Base-by-base conservation (phyloP, 1,284 basidiomycete genomes). In the Blastosporella zonata region DNA sequence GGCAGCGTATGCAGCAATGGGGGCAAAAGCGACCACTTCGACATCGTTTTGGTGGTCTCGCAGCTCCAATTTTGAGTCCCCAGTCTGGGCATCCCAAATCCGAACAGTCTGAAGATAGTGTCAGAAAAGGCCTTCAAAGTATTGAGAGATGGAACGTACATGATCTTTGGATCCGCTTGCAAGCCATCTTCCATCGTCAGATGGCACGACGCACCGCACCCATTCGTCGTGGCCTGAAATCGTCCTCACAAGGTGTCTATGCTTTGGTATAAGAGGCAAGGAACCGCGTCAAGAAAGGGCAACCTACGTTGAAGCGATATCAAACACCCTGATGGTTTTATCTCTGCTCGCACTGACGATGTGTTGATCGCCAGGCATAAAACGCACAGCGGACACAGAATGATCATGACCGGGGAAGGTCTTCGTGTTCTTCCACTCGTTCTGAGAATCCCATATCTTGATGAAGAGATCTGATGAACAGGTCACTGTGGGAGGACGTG, bases 391-490 rank as follows among this genome's bases (percentile, higher is more conserved):
- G 7, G 91, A 93, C 33, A 96, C 87, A 15, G 89, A 86, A 65
- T 96, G 93, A 64, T 96, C 93, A 62, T 96, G 93, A 1, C 92
- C 93, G 51, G 88, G 84, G 44, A 96, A 72, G 4, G 93, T 94
- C 66, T 90, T 90, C 44, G 77, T 78, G 62, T 93, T 93, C 67
- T 89, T 91, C 77, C 91, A 94, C 55, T 93, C 89, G 63, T 93
- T 90, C 57, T 84, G 79, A 13, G 85, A 82, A 67, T 95, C 90
- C 93, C 93, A 96, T 40, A 96, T 74, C 71, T 94, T 93, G 69
- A 96, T 86, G 49, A 90, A 89, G 31, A 95, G 72, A 68, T 96
- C 93, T 28, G 87, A 87, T 4, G 93, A 94, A 62, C 90, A 94
- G 2, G 93, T 90, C 15, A 90, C 91, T 93, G 44, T 29, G 28